These are phyloP conservation scores for Metschnikowia baotianmanensis DNA, from an alignment of 805 yeast species.

Conservation along the genomic window DNA sequence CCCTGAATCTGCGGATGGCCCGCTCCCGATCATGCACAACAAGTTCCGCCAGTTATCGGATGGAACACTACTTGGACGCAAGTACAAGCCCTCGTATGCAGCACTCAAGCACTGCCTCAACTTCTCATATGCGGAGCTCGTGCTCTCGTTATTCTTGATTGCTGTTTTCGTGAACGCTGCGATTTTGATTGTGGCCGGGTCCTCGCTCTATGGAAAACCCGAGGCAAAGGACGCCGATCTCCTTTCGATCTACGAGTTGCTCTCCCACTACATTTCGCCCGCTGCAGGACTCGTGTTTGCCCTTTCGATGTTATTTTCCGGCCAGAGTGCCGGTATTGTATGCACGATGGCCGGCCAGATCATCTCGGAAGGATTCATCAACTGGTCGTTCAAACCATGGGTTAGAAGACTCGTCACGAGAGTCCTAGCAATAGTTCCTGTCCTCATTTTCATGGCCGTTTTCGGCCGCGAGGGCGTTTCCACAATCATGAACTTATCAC, in stretches of 20 bases:
- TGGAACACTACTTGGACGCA: conserved; percentile 27
- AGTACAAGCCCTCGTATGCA: conserved; percentile 40
- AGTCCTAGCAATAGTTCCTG: conserved; percentile 42
- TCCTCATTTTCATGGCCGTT: conserved; percentile 34
- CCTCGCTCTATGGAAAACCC: conserved; percentile 40
- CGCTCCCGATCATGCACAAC: conserved; percentile 18
- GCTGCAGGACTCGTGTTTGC: conserved; percentile 46
- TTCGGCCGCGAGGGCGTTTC: conserved; percentile 46
- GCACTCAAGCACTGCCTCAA: conserved; percentile 42
- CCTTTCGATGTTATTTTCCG: conserved; percentile 44
- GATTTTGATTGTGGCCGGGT: conserved; percentile 45
- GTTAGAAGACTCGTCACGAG: conserved; percentile 41
- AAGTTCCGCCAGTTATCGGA: conserved; percentile 28
- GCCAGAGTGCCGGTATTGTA: conserved; percentile 48
- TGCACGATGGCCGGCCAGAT: conserved; percentile 51
- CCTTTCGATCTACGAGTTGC: conserved; percentile 43
- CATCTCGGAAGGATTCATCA: conserved; percentile 44
- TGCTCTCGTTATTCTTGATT: conserved; percentile 39
- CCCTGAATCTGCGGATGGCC: conserved; percentile 7
- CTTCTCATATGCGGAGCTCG: conserved; percentile 40
- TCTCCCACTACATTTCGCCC: conserved; percentile 42
- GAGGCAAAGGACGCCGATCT: conserved; percentile 47
- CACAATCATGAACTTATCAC: conserved; percentile 44
- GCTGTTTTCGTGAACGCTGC: conserved; percentile 47
- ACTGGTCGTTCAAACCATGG: conserved; percentile 46